A percentile compares a stretch with the other conserved stretches of the same genome.
Evolutionary conservation across 78 protist genomes (phyloP).

Genomic region (Speleostelium caveatum): DNA sequence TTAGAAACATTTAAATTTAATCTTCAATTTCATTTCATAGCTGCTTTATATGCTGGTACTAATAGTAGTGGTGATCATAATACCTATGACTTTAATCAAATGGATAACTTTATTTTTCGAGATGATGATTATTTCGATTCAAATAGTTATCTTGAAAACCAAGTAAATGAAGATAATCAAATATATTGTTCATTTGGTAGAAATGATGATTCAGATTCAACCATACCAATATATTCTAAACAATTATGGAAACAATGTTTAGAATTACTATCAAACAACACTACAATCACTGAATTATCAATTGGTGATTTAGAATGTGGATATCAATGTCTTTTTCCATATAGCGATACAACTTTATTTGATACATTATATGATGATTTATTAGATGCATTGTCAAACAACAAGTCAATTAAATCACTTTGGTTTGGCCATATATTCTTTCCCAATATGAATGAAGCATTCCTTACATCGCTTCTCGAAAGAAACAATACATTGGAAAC

Average conservation of each 20-base stretch:
- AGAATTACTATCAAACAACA: background rate
- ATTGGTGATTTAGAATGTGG: too few species aligned
- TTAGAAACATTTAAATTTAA: background rate
- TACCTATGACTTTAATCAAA: background rate
- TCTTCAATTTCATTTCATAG: conserved; percentile 1
- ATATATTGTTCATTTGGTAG: conserved; percentile 7
- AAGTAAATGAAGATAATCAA: conserved; percentile 25
- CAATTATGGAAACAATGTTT: conserved; percentile 8
- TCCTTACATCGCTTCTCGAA: background rate
- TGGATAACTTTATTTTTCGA: too few species aligned
- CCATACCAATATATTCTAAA: conserved; percentile 10
- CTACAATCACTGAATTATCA: conserved; percentile 3
- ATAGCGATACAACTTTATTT: too few species aligned
- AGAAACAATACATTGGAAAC: background rate
- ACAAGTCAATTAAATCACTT: background rate
- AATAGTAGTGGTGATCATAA: background rate
- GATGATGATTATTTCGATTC: too few species aligned
- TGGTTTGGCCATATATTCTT: background rate
- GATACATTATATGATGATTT: conserved; percentile 8
- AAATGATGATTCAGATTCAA: background rate
- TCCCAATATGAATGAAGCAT: background rate
- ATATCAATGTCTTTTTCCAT: too few species aligned
- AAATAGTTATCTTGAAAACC: background rate
- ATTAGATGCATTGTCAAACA: background rate
- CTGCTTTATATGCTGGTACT: background rate